These are phyloP conservation scores for Penicillium thymicola DNA, from an alignment of 2,329 filamentous ascomycete species.

Conservation along the genomic window DNA sequence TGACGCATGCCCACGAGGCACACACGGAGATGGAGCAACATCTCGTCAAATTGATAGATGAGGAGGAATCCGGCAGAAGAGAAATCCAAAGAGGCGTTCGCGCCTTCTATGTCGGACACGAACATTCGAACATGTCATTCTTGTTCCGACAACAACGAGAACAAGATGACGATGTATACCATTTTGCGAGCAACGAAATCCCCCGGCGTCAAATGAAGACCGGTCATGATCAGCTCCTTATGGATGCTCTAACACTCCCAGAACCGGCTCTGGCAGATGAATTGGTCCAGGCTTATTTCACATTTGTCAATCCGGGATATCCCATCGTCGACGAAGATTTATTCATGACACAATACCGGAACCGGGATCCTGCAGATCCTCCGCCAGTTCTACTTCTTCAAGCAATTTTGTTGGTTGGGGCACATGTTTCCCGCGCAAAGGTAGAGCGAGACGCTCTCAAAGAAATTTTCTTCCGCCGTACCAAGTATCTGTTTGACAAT, in stretches of 20 bases:
- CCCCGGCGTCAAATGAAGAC: conserved; percentile 42
- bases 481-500: conserved; percentile 53
- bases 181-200: conserved; percentile 46
- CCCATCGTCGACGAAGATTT: conserved; percentile 52
- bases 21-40: conserved; percentile 45
- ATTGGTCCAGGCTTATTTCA: conserved; percentile 52
- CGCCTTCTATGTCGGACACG: conserved; percentile 55
- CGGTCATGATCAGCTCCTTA: conserved; percentile 45
- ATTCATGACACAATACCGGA: conserved; percentile 52
- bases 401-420: conserved; percentile 51
- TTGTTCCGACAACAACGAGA: conserved; percentile 51
- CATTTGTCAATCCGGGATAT: conserved; percentile 51
- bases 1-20: conserved; percentile 39
- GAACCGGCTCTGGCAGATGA: conserved; percentile 49
- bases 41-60: conserved; percentile 51
- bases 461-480: conserved; percentile 50
- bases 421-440: conserved; percentile 47
- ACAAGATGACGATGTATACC: conserved; percentile 42
- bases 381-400: conserved; percentile 51
- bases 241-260: conserved; percentile 51
- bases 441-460: conserved; percentile 46
- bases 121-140: conserved; percentile 56
- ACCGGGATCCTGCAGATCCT: conserved; percentile 44
- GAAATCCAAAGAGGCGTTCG: conserved; percentile 50
- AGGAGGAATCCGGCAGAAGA: conserved; percentile 44